These are phyloP conservation scores for Chalciporus pseudorubinellus DNA, from an alignment of 768 basidiomycete genomes.

Conservation along the genomic window DNA sequence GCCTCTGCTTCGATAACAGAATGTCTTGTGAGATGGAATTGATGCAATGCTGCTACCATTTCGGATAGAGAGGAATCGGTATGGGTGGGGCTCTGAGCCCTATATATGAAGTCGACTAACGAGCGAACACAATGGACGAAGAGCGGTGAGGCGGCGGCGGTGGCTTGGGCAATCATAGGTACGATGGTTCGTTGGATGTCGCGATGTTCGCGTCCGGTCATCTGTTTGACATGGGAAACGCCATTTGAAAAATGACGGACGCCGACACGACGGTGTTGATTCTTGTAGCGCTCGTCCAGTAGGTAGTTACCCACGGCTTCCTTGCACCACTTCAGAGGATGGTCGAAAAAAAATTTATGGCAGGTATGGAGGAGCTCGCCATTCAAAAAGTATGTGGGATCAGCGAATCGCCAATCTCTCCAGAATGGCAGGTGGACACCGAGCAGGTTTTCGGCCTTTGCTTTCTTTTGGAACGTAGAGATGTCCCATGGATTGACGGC, in stretches of 20 bases:
- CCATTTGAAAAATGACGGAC: constrained; percentile 39
- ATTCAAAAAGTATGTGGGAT: not conserved
- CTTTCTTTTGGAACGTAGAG: constrained; percentile 15
- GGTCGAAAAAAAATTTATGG: constrained; percentile 14
- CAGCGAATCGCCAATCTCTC: not conserved
- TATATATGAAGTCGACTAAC: constrained; percentile 29
- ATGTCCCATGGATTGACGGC: constrained; percentile 27
- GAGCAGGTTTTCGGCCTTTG: not conserved
- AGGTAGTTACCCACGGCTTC: not conserved
- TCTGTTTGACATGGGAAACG: constrained; percentile 38
- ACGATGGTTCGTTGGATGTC: constrained; percentile 38
- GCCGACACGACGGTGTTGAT: constrained; percentile 14
- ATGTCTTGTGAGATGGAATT: constrained; percentile 16
- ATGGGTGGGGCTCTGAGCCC: constrained; percentile 16
- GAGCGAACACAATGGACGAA: constrained; percentile 6
- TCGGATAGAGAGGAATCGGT: constrained; percentile 7
- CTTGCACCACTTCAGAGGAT: constrained; percentile 11
- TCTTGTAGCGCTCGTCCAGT: not conserved
- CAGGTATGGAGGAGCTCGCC: constrained; percentile 6
- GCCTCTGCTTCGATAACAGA: constrained; percentile 12
- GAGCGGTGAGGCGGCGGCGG: not conserved
- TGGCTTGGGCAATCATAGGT: not conserved
- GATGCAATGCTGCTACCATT: constrained; percentile 4
- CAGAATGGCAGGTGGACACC: constrained; percentile 1
- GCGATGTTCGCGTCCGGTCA: constrained; percentile 39